Evolutionary conservation across 768 basidiomycete genomes (phyloP).

Genomic region (Macrocybe gigantea): DNA sequence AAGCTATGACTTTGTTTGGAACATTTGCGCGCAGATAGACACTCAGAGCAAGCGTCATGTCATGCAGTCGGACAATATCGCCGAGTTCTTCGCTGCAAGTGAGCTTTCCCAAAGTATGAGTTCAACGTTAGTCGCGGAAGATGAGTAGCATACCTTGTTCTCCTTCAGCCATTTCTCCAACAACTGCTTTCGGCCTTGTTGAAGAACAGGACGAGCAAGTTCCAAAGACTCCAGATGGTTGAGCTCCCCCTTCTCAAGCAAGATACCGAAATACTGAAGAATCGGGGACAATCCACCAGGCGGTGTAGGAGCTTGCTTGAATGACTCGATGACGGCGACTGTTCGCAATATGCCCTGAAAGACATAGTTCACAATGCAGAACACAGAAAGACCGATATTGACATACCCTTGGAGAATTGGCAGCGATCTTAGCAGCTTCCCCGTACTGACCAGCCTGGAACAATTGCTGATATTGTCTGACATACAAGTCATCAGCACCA

Average conservation of each 20-base stretch:
- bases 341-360: slow-evolving; percentile 89
- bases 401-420: slow-evolving; percentile 87
- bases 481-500: slow-evolving; percentile 94
- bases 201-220: slow-evolving; percentile 90
- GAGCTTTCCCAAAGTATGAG: slow-evolving; percentile 44
- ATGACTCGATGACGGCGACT: slow-evolving; percentile 91
- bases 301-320: slow-evolving; percentile 91
- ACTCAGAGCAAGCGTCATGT: slow-evolving; percentile 95
- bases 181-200: slow-evolving; percentile 93
- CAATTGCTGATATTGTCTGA: slow-evolving; percentile 88
- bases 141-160: slow-evolving; percentile 68
- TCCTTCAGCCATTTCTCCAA: slow-evolving; percentile 99
- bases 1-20: slow-evolving; percentile 97
- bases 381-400: background rate
- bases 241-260: slow-evolving; percentile 97
- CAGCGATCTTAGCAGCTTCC: slow-evolving; percentile 96
- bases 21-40: slow-evolving; percentile 97
- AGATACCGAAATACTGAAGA: slow-evolving; percentile 95
- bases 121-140: background rate
- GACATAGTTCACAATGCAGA: slow-evolving; percentile 3
- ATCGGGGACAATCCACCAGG: slow-evolving; percentile 92
- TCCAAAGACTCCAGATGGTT: slow-evolving; percentile 96
- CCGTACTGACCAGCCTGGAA: slow-evolving; percentile 85
- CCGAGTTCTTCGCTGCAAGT: slow-evolving; percentile 99
- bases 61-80: slow-evolving; percentile 89